phyloP scores from a whole-genome alignment of 2,329 filamentous ascomycete genomes.

The Lachnellula occidentalis region DNA sequence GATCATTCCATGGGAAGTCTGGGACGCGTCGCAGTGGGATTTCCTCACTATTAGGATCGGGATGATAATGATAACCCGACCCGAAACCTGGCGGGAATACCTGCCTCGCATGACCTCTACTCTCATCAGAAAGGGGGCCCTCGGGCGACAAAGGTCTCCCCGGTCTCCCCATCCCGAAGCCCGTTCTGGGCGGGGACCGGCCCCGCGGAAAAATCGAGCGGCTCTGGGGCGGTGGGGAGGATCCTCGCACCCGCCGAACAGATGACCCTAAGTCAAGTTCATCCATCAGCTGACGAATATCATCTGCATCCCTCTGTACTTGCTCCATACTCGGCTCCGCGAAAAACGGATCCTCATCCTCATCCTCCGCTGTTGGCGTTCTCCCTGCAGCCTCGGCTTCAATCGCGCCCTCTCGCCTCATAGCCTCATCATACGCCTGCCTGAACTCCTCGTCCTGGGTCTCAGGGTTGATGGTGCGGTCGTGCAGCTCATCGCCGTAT shows the following conservation, averaged over 20 bases:
- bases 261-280: neutral
- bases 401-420: neutral
- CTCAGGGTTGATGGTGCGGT: neutral
- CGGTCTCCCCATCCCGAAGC: neutral
- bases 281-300: neutral
- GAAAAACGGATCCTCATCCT: neutral
- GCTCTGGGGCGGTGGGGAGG: too few species aligned
- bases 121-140: neutral
- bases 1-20: neutral
- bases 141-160: neutral
- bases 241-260: neutral
- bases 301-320: neutral
- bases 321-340: neutral
- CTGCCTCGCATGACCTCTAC: too few species aligned
- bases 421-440: neutral
- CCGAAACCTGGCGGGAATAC: neutral
- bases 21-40: neutral
- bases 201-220: too few species aligned
- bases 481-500: neutral
- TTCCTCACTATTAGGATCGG: too few species aligned
- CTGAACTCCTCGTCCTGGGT: neutral
- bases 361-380: neutral
- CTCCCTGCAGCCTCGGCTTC: neutral
- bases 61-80: too few species aligned
- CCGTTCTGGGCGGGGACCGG: neutral